Evolutionary conservation across 352 stramenopile genomes (phyloP).

Genomic region (Thraustochytrium sp.): DNA sequence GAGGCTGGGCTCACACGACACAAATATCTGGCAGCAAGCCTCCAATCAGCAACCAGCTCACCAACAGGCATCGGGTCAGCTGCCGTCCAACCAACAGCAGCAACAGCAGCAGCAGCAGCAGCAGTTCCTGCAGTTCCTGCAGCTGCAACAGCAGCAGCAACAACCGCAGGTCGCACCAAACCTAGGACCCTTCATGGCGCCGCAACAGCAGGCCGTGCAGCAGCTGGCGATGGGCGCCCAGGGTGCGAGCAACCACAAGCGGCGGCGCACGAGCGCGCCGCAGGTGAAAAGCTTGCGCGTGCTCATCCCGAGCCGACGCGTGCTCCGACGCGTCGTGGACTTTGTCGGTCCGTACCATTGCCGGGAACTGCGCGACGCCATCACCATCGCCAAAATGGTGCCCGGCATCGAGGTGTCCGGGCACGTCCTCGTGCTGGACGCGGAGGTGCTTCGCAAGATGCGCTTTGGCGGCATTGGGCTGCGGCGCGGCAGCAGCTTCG

Average conservation of each 20-base stretch:
- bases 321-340: neutral
- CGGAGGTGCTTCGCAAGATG: neutral
- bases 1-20: neutral
- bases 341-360: neutral
- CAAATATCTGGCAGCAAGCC: neutral
- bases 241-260: neutral
- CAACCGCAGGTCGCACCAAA: neutral
- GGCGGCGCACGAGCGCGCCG: neutral
- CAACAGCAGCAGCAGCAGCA: neutral
- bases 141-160: neutral
- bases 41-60: neutral
- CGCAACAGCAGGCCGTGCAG: neutral
- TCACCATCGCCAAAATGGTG: neutral
- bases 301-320: neutral
- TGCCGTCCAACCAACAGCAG: neutral
- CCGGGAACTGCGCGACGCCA: neutral
- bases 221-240: neutral
- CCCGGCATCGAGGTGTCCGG: neutral
- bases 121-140: neutral
- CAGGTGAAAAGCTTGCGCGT: neutral
- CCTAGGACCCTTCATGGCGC: neutral
- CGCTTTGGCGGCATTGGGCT: neutral
- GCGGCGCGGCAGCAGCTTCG: neutral
- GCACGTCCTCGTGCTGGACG: neutral
- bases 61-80: neutral